Evolutionary conservation across 192 early-diverging fungal genomes (phyloP).

Genomic region (Phycomyces blakesleeanus): DNA sequence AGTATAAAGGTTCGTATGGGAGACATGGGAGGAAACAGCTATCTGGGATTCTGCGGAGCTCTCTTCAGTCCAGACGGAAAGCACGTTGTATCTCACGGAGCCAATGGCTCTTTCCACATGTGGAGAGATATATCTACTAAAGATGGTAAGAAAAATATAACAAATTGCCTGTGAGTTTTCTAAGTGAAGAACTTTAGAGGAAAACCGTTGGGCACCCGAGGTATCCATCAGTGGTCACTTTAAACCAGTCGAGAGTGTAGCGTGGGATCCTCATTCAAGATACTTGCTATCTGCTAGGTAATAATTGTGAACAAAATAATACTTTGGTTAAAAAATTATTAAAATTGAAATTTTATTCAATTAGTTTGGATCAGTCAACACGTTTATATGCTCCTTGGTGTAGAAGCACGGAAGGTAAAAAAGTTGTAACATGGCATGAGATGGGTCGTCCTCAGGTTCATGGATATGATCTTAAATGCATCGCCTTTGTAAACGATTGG

Average conservation of each 20-base stretch:
- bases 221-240: slow-evolving; percentile 81
- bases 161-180: background rate
- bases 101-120: slow-evolving; percentile 79
- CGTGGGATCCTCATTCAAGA: slow-evolving; percentile 76
- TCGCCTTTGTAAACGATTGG: slow-evolving; percentile 72
- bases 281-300: slow-evolving; percentile 75
- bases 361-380: slow-evolving; percentile 83
- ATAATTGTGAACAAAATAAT: background rate
- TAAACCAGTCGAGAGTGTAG: slow-evolving; percentile 68
- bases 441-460: slow-evolving; percentile 93
- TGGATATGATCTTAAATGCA: slow-evolving; percentile 89
- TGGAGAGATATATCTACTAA: slow-evolving; percentile 59
- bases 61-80: slow-evolving; percentile 62
- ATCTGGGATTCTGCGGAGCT: slow-evolving; percentile 79
- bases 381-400: slow-evolving; percentile 80
- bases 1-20: slow-evolving; percentile 69
- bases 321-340: background rate
- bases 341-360: background rate
- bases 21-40: slow-evolving; percentile 75
- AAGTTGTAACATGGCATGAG: slow-evolving; percentile 75
- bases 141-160: slow-evolving; percentile 17
- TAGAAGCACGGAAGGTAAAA: slow-evolving; percentile 11
- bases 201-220: slow-evolving; percentile 64
- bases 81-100: slow-evolving; percentile 70
- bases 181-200: slow-evolving; percentile 12